Base-by-base conservation (phyloP, 2,329 filamentous ascomycete species). In the Exutisphaerella laricina region DNA sequence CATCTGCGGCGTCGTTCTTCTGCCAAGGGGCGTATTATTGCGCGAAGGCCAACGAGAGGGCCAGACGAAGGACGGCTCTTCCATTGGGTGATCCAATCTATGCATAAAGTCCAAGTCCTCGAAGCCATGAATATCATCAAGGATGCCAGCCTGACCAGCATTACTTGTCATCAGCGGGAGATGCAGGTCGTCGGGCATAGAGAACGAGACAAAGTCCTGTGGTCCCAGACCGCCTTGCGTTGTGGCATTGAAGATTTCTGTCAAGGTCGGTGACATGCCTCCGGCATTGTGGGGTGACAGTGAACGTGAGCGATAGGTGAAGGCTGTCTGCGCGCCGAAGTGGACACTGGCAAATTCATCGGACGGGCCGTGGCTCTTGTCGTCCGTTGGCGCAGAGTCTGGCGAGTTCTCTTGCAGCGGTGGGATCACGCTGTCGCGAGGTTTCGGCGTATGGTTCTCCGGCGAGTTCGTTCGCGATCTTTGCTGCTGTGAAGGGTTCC, bases 191-290 rank as follows among this genome's bases (percentile, higher is more conserved):
- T 58, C 54, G 3, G 58, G 58, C 41, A 60, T 43, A 4, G 47
- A 51, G 43, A 58, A 59, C 23, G 54, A 46, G 26, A 58, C 46
- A 39, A 57, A 58, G 33, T 60, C 55, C 23, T 45, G 48, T 13
- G 44, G 44, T 4, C 21, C 23, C 17, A 28, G 21, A 29, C 46
- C 20, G 14, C 51, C 43, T 30, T 49, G 38, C 5, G 45, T 12
- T n/a, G 35, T n/a, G 18, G 32, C 45, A 39, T 52, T 42, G 18
- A 59, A 36, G 13, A 58, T 54, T 31, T 60, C 58, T 12, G 58
- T 61, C 29, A 61, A 39, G 3, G 58, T 61, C 5, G 59, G 59
- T 4, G 59, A 58, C 5, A 41, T 43, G 20, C 42, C 51, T 30
- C 38, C 29, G 20, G 42, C 29, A 33, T 38, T 23, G 31, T 34